Percentiles rank a stretch among this genome's conserved stretches.
These are phyloP conservation scores for Cyclotella baltica DNA, from an alignment of 108 stramenopile genomes.

Conservation along the genomic window DNA sequence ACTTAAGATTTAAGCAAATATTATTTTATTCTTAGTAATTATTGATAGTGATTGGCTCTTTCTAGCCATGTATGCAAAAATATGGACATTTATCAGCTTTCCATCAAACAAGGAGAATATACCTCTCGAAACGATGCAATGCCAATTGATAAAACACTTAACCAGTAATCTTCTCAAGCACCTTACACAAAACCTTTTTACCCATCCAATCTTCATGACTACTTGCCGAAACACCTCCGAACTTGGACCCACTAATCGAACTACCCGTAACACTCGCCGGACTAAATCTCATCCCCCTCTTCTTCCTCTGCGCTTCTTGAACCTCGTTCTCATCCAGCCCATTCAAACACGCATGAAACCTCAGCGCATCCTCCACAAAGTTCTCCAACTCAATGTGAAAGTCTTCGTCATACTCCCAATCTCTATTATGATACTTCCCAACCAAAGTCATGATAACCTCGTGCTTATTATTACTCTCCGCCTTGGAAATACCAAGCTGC, in stretches of 20 bases:
- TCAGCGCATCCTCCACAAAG: slow-evolving; percentile 45
- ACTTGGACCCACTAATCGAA: not conserved
- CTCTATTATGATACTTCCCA: slow-evolving; percentile 21
- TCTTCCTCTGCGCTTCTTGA: slow-evolving; percentile 12
- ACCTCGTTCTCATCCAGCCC: slow-evolving; percentile 10
- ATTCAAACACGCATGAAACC: slow-evolving; percentile 37
- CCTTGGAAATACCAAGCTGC: slow-evolving; percentile 23
- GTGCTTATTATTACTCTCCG: slow-evolving; percentile 13
- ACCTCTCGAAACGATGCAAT: not conserved
- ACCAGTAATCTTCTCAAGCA: slow-evolving; percentile 26
- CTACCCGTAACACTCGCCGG: not conserved
- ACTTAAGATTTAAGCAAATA: too few species aligned
- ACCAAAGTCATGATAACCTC: slow-evolving; percentile 47
- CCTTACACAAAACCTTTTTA: slow-evolving; percentile 22
- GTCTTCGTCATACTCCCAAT: slow-evolving; percentile 33
- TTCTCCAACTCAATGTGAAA: slow-evolving; percentile 37
- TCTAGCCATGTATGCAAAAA: too few species aligned
- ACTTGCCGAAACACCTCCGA: not conserved
- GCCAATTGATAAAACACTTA: not conserved
- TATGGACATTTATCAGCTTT: not conserved
- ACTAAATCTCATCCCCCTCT: not conserved
- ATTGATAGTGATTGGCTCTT: too few species aligned
- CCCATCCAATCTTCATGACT: slow-evolving; percentile 22
- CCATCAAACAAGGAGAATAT: not conserved
- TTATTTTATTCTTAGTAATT: too few species aligned